Evolutionary conservation across 2,329 filamentous ascomycete species (phyloP), one percentile per base, ranked within the genome.

Genomic region (Cadophora gregata): DNA sequence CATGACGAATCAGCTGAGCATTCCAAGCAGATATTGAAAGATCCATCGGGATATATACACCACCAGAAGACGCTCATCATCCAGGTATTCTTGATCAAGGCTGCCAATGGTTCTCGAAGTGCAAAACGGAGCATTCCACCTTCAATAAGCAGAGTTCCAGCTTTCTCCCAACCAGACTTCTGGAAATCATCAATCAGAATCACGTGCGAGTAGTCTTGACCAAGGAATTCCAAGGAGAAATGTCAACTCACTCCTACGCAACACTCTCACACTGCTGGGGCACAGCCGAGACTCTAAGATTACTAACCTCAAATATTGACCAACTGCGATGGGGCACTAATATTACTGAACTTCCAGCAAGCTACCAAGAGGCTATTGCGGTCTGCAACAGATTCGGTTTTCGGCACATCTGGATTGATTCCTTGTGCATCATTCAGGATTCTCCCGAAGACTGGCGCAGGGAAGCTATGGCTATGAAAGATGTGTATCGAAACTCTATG

Each of bases 391-490:
- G 4, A 33, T 55, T 55, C 16, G 27, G 27, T 3, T 56, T 56
- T 33, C 50, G 10, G 8, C 63, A 60, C 33, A 42, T 67, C n/a
- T 67, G 65, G 65, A 67, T 60, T 27, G 65, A 67, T 36, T 63
- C 60, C 19, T 50, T 67, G 29, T 63, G 65, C 16, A 67, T 67
- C 19, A 25, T 63, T n/a, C 65, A 67, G 45, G 53, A 67, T 19
- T 58, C 59, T 10, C 27, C 19, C 10, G 64, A 62, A 5, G 65
- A 67, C 24, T 67, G 60, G 65, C 33, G 42, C 16, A 29, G 29
- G 25, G 58, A 65, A 51, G 58, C 59, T 16, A 53, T 24, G 21
- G 31, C 62, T 5, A 68, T 65, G 66, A 50, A 53, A 36, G 27
- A 45, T 21, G 63, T 65, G 1, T 68, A 63, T 25, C 31, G 36